phyloP scores from a whole-genome alignment of 805 yeast species.

The Hanseniaspora clermontiae region DNA sequence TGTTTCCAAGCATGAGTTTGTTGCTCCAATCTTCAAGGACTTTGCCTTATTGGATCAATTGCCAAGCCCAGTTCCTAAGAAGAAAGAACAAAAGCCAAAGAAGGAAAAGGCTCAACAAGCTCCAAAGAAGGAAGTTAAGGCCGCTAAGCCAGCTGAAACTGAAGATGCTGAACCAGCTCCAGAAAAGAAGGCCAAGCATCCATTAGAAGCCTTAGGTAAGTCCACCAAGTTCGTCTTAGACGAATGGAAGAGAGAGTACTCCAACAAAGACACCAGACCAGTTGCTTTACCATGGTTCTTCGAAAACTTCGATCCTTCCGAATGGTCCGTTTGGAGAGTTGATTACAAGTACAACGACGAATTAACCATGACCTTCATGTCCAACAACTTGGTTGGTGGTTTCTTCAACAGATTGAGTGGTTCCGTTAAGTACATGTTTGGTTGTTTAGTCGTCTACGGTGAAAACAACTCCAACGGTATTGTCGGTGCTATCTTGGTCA shows the following conservation, averaged over 20 bases:
- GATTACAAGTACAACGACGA: slow-evolving; percentile 94
- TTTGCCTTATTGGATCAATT: slow-evolving; percentile 53
- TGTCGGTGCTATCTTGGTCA: slow-evolving; percentile 83
- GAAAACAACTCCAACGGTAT: slow-evolving; percentile 98
- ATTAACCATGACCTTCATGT: slow-evolving; percentile 90
- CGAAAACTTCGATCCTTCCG: slow-evolving; percentile 78
- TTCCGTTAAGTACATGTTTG: slow-evolving; percentile 89
- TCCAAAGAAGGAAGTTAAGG: slow-evolving; percentile 31
- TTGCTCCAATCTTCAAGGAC: slow-evolving; percentile 37
- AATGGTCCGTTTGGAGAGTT: slow-evolving; percentile 89
- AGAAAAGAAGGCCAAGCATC: slow-evolving; percentile 61
- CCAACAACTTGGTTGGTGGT: slow-evolving; percentile 94
- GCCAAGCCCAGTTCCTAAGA: slow-evolving; percentile 47
- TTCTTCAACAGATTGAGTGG: slow-evolving; percentile 87
- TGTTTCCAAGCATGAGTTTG: slow-evolving; percentile 35
- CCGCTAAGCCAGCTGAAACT: slow-evolving; percentile 12
- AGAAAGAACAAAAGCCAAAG: slow-evolving; percentile 44
- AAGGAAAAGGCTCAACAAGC: slow-evolving; percentile 28
- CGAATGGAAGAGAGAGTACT: slow-evolving; percentile 89
- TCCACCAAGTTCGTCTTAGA: slow-evolving; percentile 49
- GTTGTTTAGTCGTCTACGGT: slow-evolving; percentile 89
- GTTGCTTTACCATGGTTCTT: slow-evolving; percentile 93
- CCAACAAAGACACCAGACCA: slow-evolving; percentile 90
- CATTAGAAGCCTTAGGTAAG: slow-evolving; percentile 70
- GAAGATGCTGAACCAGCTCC: slow-evolving; percentile 5